Conservation (phyloP, 768 basidiomycete genomes). For the Rhodocollybia butyracea region DNA sequence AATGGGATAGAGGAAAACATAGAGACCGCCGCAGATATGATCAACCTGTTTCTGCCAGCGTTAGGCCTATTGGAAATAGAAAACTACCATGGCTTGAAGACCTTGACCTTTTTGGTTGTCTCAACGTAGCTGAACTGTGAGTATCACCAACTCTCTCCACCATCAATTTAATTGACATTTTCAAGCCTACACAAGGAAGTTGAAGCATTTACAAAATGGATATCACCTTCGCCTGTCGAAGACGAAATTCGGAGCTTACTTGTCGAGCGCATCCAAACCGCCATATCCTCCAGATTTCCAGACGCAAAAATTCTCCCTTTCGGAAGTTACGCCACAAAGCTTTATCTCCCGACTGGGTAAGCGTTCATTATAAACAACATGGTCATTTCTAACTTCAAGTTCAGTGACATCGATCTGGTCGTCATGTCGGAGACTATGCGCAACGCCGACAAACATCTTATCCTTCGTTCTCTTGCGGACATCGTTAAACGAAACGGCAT, state of each 20-base stretch:
- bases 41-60: conserved; percentile 1
- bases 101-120: conserved; percentile 71
- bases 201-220: conserved; percentile 78
- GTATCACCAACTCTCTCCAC: conserved; percentile 23
- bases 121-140: conserved; percentile 82
- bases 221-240: conserved; percentile 82
- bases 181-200: conserved; percentile 87
- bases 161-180: background rate
- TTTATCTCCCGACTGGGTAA: conserved; percentile 92
- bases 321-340: conserved; percentile 89
- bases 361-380: conserved; percentile 20
- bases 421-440: conserved; percentile 78
- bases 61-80: conserved; percentile 1
- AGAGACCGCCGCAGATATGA: conserved; percentile 14
- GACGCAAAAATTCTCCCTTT: conserved; percentile 85
- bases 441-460: conserved; percentile 60
- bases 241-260: conserved; percentile 79
- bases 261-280: conserved; percentile 64
- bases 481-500: conserved; percentile 72
- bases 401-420: conserved; percentile 93
- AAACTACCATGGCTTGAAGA: conserved; percentile 60
- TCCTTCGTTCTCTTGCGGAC: conserved; percentile 75
- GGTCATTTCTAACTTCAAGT: conserved; percentile 12
- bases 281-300: conserved; percentile 62
- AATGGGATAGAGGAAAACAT: conserved; percentile 31